phyloP scores from a whole-genome alignment of 345 rosid genomes.

The Acer negundo region DNA sequence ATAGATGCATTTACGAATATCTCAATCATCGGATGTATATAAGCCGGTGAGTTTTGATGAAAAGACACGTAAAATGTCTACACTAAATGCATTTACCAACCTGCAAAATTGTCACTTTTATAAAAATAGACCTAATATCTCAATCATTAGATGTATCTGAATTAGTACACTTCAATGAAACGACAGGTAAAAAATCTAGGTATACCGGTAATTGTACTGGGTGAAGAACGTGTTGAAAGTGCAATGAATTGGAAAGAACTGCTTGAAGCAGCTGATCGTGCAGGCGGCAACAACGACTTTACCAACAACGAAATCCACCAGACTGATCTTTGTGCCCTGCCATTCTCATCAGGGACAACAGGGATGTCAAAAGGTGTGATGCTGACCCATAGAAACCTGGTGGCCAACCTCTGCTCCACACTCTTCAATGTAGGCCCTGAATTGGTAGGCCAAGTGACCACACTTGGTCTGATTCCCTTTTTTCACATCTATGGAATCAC shows the following conservation, averaged over 20 bases:
- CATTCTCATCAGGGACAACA: slow-evolving; percentile 97
- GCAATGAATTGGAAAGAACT: slow-evolving; percentile 73
- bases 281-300: slow-evolving; percentile 25
- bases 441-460: slow-evolving; percentile 67
- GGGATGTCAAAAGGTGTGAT: slow-evolving; percentile 91
- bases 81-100: too few relatives aligned
- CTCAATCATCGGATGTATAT: too few relatives aligned
- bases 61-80: too few relatives aligned
- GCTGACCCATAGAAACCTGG: slow-evolving; percentile 80
- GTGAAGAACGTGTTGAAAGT: slow-evolving; percentile 50
- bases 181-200: slow-evolving; percentile 60
- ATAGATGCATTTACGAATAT: too few relatives aligned
- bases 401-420: slow-evolving; percentile 84
- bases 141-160: too few relatives aligned
- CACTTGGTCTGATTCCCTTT: slow-evolving; percentile 82
- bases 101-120: too few relatives aligned
- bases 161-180: too few relatives aligned
- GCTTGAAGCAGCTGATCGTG: slow-evolving; percentile 74
- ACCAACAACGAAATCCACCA: slow-evolving; percentile 45
- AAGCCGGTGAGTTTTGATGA: too few relatives aligned
- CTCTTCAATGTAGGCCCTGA: slow-evolving; percentile 75
- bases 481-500: slow-evolving; percentile 88
- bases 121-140: too few relatives aligned
- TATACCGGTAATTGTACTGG: slow-evolving; percentile 58
- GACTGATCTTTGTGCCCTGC: slow-evolving; percentile 85